Percentiles rank a stretch among this genome's conserved stretches.
These are phyloP conservation scores for Zopfia rhizophila DNA, from an alignment of 2,329 filamentous ascomycete species.

Conservation along the genomic window DNA sequence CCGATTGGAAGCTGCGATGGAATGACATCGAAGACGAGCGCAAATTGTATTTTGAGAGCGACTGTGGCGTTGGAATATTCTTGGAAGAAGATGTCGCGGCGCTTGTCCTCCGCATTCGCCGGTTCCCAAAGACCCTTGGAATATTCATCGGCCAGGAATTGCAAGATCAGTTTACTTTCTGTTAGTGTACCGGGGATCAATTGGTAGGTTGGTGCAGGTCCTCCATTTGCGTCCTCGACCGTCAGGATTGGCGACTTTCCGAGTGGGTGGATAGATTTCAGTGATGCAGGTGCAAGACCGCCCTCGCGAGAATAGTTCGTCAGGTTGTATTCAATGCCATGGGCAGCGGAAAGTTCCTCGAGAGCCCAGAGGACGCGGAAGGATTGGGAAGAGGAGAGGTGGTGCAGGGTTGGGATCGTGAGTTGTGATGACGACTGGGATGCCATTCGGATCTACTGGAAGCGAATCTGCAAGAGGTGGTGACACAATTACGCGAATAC, in stretches of 20 bases:
- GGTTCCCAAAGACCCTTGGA: constrained; percentile 28
- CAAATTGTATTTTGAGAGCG: constrained; percentile 16
- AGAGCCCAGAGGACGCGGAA: constrained; percentile 35
- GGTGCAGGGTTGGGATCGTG: constrained; percentile 35
- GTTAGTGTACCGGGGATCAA: constrained; percentile 26
- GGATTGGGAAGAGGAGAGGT: constrained; percentile 34
- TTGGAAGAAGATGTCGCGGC: constrained; percentile 33
- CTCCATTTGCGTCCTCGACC: constrained; percentile 14
- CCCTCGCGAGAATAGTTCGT: constrained; percentile 30
- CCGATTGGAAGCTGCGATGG: constrained; percentile 27
- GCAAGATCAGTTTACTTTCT: constrained; percentile 38
- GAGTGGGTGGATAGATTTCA: constrained; percentile 30
- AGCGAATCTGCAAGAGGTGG: no score
- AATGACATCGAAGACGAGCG: constrained; percentile 33
- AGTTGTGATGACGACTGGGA: no score
- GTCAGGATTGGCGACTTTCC: constrained; percentile 40
- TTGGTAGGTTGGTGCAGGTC: constrained; percentile 14
- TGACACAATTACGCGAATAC: no score
- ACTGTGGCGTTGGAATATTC: constrained; percentile 34
- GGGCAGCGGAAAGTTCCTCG: constrained; percentile 31
- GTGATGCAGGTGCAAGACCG: constrained; percentile 16
- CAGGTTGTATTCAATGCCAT: constrained; percentile 32
- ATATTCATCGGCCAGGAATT: constrained; percentile 37
- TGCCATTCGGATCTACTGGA: no score
- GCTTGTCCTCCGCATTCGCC: constrained; percentile 22